Percentiles rank a stretch among this genome's conserved stretches.
phyloP scores from a whole-genome alignment of 2,329 filamentous ascomycete genomes.

The Cladorrhinum sp. region DNA sequence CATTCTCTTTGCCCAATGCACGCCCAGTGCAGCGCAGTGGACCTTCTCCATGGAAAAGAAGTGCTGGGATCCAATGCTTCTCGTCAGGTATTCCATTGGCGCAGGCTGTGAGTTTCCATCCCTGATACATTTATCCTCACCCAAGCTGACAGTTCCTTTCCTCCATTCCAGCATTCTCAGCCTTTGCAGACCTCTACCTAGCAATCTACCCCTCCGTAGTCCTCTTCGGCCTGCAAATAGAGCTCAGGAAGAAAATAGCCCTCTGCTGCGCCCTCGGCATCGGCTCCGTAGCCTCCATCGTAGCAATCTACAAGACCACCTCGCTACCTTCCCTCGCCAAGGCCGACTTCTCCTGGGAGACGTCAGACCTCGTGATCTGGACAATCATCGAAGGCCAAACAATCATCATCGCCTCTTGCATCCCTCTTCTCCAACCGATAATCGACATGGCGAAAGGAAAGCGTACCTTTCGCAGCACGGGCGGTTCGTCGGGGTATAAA shows the following conservation, averaged over 20 bases:
- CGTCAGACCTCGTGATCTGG: conserved; percentile 44
- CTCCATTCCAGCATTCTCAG: conserved; percentile 31
- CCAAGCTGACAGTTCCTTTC: background rate
- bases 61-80: conserved; percentile 32
- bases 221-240: conserved; percentile 37
- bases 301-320: conserved; percentile 34
- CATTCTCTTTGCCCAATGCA: conserved; percentile 43
- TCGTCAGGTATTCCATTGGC: background rate
- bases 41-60: conserved; percentile 29
- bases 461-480: conserved; percentile 8
- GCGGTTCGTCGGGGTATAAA: background rate
- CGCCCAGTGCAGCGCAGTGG: conserved; percentile 40
- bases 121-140: too few relatives aligned
- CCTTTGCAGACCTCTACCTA: conserved; percentile 38
- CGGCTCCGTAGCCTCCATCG: conserved; percentile 33
- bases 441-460: conserved; percentile 12
- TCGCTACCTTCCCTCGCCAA: conserved; percentile 28
- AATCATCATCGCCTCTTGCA: conserved; percentile 26
- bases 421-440: conserved; percentile 26
- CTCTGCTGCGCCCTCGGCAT: conserved; percentile 38
- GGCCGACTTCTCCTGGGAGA: conserved; percentile 35
- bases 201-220: conserved; percentile 39
- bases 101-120: background rate
- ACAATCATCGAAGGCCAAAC: conserved; percentile 32
- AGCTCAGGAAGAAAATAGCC: conserved; percentile 38